Evolutionary conservation across 208 protist species (phyloP), one percentile per base, ranked within the genome.

Genomic region (Lotmaria passim): DNA sequence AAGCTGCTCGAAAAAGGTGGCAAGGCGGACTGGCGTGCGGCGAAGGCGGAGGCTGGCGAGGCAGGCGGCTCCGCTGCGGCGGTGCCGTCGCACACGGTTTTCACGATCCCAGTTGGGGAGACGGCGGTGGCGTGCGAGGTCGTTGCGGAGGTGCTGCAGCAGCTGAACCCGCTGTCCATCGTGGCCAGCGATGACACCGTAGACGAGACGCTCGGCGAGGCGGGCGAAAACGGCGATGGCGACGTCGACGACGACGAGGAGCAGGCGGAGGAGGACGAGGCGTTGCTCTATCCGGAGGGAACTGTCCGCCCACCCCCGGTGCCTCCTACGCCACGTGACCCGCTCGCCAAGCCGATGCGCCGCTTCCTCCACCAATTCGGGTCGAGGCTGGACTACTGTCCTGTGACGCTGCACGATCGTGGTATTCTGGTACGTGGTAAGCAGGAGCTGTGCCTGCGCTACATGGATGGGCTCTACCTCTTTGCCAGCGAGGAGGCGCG

Each of bases 321-420:
- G 14, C 48, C 55, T 17, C 58, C 28, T 26, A 60, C 53, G 33
- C 62, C 39, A 15, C 52, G 64, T 17, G 68, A 93, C 68, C 81
- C 81, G 0, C 74, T 81, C n/a, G 39, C 86, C 24, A 72, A 71
- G 53, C 88, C 88, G 19, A 69, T 61, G 24, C 79, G 75, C 5
- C 73, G 79, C 47, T 93, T 93, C 44, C 65, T 93, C 41, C 82
- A 95, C 53, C 89, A 95, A 73, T 94, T 97, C 63, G 93, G 93
- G 55, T 75, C 73, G 8, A 59, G 75, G 6, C 72, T 94, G 14
- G 46, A 94, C 51, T 95, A 91, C 78, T 97, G 93, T 65, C 93
- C 93, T 8, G 93, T 97, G 33, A 90, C 90, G 23, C 65, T 94
- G 30, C 67, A 84, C 46, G 78, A 91, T 51, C 78, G 85, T 60